Evolutionary conservation across 2,329 filamentous ascomycete species (phyloP).

Genomic region (Stachybotrys chartarum): DNA sequence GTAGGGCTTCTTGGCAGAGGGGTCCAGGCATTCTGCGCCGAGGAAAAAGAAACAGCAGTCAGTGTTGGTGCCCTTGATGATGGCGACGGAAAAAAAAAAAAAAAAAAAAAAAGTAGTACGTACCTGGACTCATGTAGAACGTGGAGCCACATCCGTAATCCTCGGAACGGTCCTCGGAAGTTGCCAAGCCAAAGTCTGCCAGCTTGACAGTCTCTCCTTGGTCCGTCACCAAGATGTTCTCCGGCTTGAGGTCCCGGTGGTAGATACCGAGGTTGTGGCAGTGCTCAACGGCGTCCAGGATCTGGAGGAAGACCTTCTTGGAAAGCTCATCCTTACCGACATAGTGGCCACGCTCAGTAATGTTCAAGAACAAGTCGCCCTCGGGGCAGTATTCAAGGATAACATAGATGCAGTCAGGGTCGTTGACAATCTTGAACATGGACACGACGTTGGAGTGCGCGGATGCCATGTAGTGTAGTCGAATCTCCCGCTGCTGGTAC

Average conservation of each 20-base stretch:
- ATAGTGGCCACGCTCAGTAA: slow-evolving; percentile 90
- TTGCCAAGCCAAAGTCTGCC: slow-evolving; percentile 95
- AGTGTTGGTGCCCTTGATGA: slow-evolving; percentile 12
- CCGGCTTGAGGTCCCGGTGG: slow-evolving; percentile 94
- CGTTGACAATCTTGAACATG: slow-evolving; percentile 88
- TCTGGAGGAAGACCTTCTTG: slow-evolving; percentile 85
- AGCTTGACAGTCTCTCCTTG: slow-evolving; percentile 86
- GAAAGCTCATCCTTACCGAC: slow-evolving; percentile 85
- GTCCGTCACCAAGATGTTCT: slow-evolving; percentile 93
- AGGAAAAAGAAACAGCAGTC: slow-evolving; percentile 15
- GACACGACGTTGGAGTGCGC: slow-evolving; percentile 90
- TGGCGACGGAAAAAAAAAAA: slow-evolving; percentile 4
- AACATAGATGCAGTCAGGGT: slow-evolving; percentile 87
- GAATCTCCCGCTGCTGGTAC: slow-evolving; percentile 91
- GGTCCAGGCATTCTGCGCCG: slow-evolving; percentile 76
- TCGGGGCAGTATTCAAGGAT: slow-evolving; percentile 96
- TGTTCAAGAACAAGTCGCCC: slow-evolving; percentile 94
- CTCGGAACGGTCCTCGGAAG: slow-evolving; percentile 72
- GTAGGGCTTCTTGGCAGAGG: slow-evolving; percentile 63
- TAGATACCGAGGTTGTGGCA: slow-evolving; percentile 93
- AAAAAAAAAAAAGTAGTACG: slow-evolving; percentile 20
- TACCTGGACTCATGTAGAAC: slow-evolving; percentile 99
- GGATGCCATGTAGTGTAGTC: slow-evolving; percentile 82
- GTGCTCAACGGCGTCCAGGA: slow-evolving; percentile 91
- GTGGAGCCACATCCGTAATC: slow-evolving; percentile 98